A percentile compares a stretch with the other conserved stretches of the same genome.
phyloP scores from a whole-genome alignment of 768 basidiomycete species.

The Boletus reticuloceps region DNA sequence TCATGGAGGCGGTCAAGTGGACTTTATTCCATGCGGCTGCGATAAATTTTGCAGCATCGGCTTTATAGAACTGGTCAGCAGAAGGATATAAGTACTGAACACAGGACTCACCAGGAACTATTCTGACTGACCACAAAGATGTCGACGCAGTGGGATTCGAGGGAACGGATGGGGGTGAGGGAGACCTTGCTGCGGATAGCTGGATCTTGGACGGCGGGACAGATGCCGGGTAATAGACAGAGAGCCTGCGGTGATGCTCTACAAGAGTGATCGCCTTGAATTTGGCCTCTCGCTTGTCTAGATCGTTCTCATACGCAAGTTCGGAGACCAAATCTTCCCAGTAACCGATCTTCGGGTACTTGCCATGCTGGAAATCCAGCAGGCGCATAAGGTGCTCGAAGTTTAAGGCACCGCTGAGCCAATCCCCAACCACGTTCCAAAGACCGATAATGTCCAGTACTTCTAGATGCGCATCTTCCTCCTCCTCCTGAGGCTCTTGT shows the following conservation, averaged over 20 bases:
- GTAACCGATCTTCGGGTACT: neutral
- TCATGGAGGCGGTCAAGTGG: no score
- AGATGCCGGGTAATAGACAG: no score
- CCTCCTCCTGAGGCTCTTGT: no score
- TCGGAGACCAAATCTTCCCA: neutral
- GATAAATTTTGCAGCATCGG: neutral
- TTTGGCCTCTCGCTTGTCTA: neutral
- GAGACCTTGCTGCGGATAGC: no score
- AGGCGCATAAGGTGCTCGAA: neutral
- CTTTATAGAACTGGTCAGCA: neutral
- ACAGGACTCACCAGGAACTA: neutral
- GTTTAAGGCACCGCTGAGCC: neutral
- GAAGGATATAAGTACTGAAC: neutral
- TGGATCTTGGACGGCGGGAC: no score
- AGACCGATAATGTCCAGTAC: neutral
- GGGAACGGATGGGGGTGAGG: no score
- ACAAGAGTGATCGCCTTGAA: neutral
- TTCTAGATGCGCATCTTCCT: neutral
- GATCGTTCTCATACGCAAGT: neutral
- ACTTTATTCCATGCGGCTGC: neutral
- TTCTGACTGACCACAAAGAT: neutral
- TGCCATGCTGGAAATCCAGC: neutral
- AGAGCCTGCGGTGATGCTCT: neutral
- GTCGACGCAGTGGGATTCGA: no score
- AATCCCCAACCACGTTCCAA: neutral